Evolutionary conservation across 2,329 filamentous ascomycete genomes (phyloP), one percentile per base, ranked within the genome.

Genomic region (Diplodia sapinea): DNA sequence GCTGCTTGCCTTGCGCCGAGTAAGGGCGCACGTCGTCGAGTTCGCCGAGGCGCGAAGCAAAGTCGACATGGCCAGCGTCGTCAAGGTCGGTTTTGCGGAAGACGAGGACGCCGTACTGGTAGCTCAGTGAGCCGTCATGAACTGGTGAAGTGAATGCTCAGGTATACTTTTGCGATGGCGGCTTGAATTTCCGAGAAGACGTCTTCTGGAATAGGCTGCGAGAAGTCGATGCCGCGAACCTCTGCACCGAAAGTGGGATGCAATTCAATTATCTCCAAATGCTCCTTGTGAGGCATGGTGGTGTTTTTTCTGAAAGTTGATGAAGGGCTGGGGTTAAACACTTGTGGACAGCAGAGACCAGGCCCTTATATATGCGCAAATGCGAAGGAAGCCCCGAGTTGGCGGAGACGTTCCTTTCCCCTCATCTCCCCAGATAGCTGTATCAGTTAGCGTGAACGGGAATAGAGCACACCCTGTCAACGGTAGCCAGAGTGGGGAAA

Each of bases 21-120:
- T 84, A 87, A 0, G 82, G 84, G 20, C 75, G 80, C 38, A 86
- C 80, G 71, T 87, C 82, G 74, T 88, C 86, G 0, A 88, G 81
- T 26, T 86, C 83, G 23, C 86, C 87, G 68, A 88, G 83, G 1
- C 77, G 78, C 2, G 72, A 71, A 17, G 83, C 81, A 72, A 88
- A 85, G 6, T 76, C 75, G 43, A 88, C 79, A 71, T 88, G 86
- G 1, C 75, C 69, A 7, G 78, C 79, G 72, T 88, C 85, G 66
- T 81, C 78, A 11, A 88, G 77, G 15, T 77, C 77, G 1, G 86
- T 85, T 15, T 80, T 72, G 49, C 84, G 83, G 73, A 87, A 83
- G 23, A 86, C 81, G 47, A 81, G 76, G 23, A 86, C 81, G 26
- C 85, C 85, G 70, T 87, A 85, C 83, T 86, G 23, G 40, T 71